These are phyloP conservation scores for Silene uniflora DNA, from an alignment of 148 eudicot species.

Conservation along the genomic window DNA sequence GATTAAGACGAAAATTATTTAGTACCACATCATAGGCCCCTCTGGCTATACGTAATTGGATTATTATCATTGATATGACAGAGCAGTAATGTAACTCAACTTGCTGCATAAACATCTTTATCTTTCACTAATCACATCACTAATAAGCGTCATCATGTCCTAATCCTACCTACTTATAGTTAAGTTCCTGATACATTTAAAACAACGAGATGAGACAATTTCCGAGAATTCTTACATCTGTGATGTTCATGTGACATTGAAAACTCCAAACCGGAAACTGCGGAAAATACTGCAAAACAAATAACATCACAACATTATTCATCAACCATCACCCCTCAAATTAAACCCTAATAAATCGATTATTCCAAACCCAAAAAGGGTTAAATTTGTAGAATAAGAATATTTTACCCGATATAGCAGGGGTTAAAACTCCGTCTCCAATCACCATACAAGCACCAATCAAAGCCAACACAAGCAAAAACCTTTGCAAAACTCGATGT, in stretches of 20 bases:
- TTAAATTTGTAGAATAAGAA: not conserved
- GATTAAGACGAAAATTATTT: conserved; percentile 18
- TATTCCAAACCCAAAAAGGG: not conserved
- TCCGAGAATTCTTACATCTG: conserved; percentile 57
- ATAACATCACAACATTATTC: conserved; percentile 1
- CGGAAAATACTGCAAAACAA: conserved; percentile 68
- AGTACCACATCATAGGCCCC: conserved; percentile 15
- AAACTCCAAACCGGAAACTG: conserved; percentile 88
- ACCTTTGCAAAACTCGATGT: conserved; percentile 65
- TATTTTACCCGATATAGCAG: conserved; percentile 75
- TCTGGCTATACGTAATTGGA: conserved; percentile 23
- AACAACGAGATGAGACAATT: conserved; percentile 4
- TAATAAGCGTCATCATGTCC: conserved; percentile 12
- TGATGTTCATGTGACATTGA: conserved; percentile 82
- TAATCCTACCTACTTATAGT: conserved; percentile 22
- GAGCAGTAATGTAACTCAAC: conserved; percentile 6
- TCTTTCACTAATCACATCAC: conserved; percentile 4
- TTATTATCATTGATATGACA: conserved; percentile 18
- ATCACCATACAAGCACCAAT: conserved; percentile 98
- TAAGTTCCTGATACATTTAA: conserved; percentile 9
- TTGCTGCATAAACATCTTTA: conserved; percentile 11
- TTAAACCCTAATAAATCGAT: not conserved
- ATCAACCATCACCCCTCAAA: not conserved
- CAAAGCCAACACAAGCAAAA: conserved; percentile 76
- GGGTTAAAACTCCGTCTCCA: conserved; percentile 90